Evolutionary conservation across 2,329 filamentous ascomycete genomes (phyloP), one percentile per base, ranked within the genome.

Genomic region (Ascochyta fabae): DNA sequence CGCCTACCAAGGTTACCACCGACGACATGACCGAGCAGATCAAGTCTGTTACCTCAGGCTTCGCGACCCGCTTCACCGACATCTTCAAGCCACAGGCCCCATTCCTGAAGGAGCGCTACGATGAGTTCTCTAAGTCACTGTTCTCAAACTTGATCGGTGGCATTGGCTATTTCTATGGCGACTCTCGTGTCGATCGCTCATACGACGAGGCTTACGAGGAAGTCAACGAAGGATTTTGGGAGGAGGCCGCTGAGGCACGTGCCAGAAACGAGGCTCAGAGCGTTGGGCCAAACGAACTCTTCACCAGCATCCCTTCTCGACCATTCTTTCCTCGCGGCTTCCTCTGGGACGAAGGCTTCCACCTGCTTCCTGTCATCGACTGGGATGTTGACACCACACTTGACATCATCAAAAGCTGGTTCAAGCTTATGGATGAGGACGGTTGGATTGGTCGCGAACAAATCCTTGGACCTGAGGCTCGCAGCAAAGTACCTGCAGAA

Each of bases 381-480:
- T 99, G 93, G 90, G 95, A 99, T 72, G 86, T 92, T 48, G 93
- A 97, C 70, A 83, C 98, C 35, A 83, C 79, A 0, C 81, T 88
- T 45, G 92, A 97, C 60, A 92, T 99, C 62, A 85, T 98, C 59
- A 91, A 89, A 78, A 96, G 91, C 77, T 99, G 95, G 95, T 96
- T 96, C 79, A 92, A 88, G 61, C 85, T 96, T 16, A 96, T 98
- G 85, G 95, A 99, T 64, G 90, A 95, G 15, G 92, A 98, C 73
- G 95, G 95, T 49, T 99, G 95, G 95, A 98, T 99, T 71, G 91
- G 88, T 3, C 89, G 95, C 47, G 95, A 99, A 79, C 93, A 97
- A 77, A 98, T 99, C 56, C 84, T 99, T 2, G 95, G 95, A 1
- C 78, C 84, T 2, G 95, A 99, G 78, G 95, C 95, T 42, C 88